Base-by-base conservation (phyloP, 495 filamentous ascomycete genomes). In the Corynascus novoguineensis region DNA sequence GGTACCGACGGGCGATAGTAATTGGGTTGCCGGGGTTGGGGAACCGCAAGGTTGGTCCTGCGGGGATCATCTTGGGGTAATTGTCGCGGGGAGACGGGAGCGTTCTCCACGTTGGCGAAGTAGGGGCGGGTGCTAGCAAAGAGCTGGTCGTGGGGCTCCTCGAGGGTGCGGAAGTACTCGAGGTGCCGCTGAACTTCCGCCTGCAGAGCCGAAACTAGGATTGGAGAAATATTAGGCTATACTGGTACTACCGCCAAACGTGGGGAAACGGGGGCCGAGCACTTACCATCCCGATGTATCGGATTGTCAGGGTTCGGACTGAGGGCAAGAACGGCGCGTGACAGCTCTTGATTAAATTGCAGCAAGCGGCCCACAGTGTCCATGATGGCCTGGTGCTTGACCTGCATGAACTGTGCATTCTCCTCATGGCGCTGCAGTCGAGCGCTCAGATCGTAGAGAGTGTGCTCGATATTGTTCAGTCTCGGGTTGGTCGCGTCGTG, bases 11-110 rank as follows among this genome's bases (percentile, higher is more conserved):
- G 85, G 49, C 88, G 83, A 71, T 87, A 85, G 57, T 79, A 76
- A 56, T 75, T 79, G 38, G 75, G 54, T 29, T 64, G 65, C 34
- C 71, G 72, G 47, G 71, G 61, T 55, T 76, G 79, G 62, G 79
- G 78, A 37, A 77, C 71, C 62, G 68, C 68, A 58, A 75, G 68
- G 25, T 80, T 86, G 34, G 75, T 78, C 44, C 93, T 84, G 38
- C 90, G 87, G 47, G 83, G 78, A 63, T 96, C 91, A 55, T 97
- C 90, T 68, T 90, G 85, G 24, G 92, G 84, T 41, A 90, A 70
- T 73, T 97, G 93, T 34, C 90, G 88, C 27, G 93, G 93, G n/a
- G 93, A 97, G 15, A 96, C 75, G 32, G 93, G 90, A 5, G 88
- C 84, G 41, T 86, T 86, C 50, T 92, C 89, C 57, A 90, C 74